Evolutionary conservation across 2,329 filamentous ascomycete genomes (phyloP).

Genomic region (Pseudogymnoascus sp.): DNA sequence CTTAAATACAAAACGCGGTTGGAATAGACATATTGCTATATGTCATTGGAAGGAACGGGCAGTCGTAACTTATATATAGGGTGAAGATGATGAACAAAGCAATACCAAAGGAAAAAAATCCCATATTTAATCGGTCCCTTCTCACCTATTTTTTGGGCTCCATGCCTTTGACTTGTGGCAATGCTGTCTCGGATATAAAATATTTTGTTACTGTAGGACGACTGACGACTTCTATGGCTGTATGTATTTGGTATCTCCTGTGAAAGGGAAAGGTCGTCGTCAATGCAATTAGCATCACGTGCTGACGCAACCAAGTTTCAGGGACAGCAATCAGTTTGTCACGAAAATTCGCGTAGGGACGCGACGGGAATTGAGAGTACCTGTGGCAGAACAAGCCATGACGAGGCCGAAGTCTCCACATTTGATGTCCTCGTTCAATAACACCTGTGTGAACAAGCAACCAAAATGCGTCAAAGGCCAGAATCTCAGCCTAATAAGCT

Average conservation of each 20-base stretch:
- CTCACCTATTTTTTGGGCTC: background rate
- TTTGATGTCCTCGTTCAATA: background rate
- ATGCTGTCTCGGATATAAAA: background rate
- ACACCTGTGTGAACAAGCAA: background rate
- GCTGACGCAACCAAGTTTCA: background rate
- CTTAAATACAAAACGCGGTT: background rate
- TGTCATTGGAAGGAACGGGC: background rate
- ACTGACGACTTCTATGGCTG: background rate
- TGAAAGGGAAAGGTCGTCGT: background rate
- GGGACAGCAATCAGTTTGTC: background rate
- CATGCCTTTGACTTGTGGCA: background rate
- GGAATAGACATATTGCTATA: background rate
- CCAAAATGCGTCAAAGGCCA: constrained; percentile 25
- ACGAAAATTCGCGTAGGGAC: constrained; percentile 1
- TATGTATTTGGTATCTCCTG: background rate
- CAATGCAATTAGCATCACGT: background rate
- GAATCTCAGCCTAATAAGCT: constrained; percentile 15
- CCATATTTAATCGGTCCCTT: background rate
- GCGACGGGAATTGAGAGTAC: background rate
- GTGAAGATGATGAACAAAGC: background rate
- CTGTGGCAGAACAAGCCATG: background rate
- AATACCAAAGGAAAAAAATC: background rate
- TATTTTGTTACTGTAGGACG: background rate
- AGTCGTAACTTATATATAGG: background rate
- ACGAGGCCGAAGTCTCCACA: background rate